Conservation (phyloP, 1,284 basidiomycete genomes). For the Ceratobasidium sp. region DNA sequence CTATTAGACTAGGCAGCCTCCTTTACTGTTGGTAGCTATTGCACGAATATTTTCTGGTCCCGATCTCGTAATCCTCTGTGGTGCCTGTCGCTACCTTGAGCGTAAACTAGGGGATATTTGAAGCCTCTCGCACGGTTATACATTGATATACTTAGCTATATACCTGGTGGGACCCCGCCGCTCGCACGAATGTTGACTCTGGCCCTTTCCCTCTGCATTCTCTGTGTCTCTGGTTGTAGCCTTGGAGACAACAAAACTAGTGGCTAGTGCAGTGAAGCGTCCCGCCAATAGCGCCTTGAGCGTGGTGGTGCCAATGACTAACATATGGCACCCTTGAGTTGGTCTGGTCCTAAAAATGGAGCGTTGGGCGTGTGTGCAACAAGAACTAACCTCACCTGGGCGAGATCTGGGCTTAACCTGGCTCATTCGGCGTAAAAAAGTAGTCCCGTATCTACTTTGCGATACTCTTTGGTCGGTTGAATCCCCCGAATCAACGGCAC, state of each 20-base stretch:
- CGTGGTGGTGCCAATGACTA: slow-evolving; percentile 31
- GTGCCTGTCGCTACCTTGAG: slow-evolving; percentile 1
- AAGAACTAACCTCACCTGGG: slow-evolving; percentile 43
- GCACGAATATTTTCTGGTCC: background rate
- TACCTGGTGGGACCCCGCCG: background rate
- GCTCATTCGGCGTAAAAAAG: background rate
- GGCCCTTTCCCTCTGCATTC: background rate
- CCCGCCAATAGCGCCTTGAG: slow-evolving; percentile 30
- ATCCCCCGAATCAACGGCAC: slow-evolving; percentile 63
- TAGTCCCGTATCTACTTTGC: slow-evolving; percentile 56
- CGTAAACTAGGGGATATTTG: background rate
- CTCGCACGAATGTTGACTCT: background rate
- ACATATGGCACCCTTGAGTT: slow-evolving; percentile 41
- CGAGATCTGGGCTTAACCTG: slow-evolving; percentile 33
- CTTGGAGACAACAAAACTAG: slow-evolving; percentile 4
- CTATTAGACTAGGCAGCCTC: background rate
- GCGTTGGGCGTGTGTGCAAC: slow-evolving; percentile 38
- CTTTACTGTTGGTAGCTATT: background rate
- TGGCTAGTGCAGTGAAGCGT: slow-evolving; percentile 5
- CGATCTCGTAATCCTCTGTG: background rate
- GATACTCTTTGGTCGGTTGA: slow-evolving; percentile 68
- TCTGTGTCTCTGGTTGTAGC: slow-evolving; percentile 3
- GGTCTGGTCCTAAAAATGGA: slow-evolving; percentile 35
- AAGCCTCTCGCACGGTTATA: background rate
- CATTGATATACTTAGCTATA: background rate